These are phyloP conservation scores for Solanum habrochaites DNA, from an alignment of 257 asterid species.

Conservation along the genomic window DNA sequence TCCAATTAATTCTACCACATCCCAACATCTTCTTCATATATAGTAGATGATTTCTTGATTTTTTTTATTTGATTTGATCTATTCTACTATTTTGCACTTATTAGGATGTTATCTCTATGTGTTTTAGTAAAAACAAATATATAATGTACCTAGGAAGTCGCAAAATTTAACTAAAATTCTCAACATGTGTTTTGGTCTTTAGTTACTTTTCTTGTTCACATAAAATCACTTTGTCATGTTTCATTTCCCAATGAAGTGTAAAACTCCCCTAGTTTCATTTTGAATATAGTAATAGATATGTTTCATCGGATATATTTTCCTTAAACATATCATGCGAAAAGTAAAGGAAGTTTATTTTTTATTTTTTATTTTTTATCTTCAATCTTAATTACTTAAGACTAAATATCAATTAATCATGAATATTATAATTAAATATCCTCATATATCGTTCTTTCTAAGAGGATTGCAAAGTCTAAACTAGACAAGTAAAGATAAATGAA, in stretches of 20 bases:
- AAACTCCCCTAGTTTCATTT: too few species aligned
- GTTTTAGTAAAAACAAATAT: neutral
- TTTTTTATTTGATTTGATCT: neutral
- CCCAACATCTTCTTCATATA: neutral
- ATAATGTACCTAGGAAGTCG: neutral
- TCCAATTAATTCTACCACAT: neutral
- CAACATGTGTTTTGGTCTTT: neutral
- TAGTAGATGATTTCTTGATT: neutral
- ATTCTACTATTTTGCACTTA: neutral
- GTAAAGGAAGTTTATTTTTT: too few species aligned
- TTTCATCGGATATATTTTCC: too few species aligned
- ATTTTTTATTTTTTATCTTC: too few species aligned
- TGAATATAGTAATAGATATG: too few species aligned
- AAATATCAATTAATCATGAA: too few species aligned
- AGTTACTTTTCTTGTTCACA: neutral
- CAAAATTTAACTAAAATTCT: neutral
- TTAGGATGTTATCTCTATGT: neutral
- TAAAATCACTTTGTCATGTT: neutral
- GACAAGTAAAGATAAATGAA: too few species aligned
- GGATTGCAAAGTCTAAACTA: too few species aligned
- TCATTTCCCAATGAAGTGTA: neutral
- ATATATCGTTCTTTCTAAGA: too few species aligned
- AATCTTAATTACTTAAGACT: too few species aligned
- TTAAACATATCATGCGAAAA: too few species aligned
- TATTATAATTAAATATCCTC: too few species aligned